These are phyloP conservation scores for Candida endomychidarum DNA, from an alignment of 805 yeast species.

Conservation along the genomic window DNA sequence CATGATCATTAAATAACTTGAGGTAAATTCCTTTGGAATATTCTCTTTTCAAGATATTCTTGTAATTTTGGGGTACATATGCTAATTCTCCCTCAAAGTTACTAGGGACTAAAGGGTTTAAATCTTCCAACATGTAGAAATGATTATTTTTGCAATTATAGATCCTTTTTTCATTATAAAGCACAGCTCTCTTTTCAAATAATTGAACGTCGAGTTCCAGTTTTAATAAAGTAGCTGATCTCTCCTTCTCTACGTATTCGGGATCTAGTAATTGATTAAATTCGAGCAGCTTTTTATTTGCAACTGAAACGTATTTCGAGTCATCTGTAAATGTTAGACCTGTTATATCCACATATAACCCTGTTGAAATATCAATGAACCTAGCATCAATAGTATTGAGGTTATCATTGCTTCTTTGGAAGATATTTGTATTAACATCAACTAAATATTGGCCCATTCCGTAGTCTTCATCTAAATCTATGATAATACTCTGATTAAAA, in stretches of 20 bases:
- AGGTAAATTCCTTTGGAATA: constrained; percentile 19
- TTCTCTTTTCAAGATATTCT: constrained; percentile 19
- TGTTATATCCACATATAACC: constrained; percentile 57
- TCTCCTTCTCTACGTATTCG: constrained; percentile 20
- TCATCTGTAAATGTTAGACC: constrained; percentile 29
- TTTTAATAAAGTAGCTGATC: constrained; percentile 18
- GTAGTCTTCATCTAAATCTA: constrained; percentile 29
- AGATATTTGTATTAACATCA: constrained; percentile 30
- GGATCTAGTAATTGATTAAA: constrained; percentile 29
- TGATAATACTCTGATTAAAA: constrained; percentile 29
- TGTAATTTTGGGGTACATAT: constrained; percentile 19
- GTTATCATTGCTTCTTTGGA: constrained; percentile 24
- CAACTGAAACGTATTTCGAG: constrained; percentile 16
- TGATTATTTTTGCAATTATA: constrained; percentile 59
- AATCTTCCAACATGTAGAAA: constrained; percentile 44
- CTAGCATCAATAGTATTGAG: constrained; percentile 41
- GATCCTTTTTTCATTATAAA: constrained; percentile 28
- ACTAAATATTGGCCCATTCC: constrained; percentile 27
- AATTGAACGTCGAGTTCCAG: constrained; percentile 15
- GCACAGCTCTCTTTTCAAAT: constrained; percentile 6
- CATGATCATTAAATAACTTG: constrained; percentile 21
- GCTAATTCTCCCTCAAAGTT: constrained; percentile 50
- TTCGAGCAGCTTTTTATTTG: constrained; percentile 16
- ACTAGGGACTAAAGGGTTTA: constrained; percentile 53
- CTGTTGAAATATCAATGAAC: constrained; percentile 58